Evolutionary conservation across 768 basidiomycete genomes (phyloP).

Genomic region (Pleurotus tuber-regium): DNA sequence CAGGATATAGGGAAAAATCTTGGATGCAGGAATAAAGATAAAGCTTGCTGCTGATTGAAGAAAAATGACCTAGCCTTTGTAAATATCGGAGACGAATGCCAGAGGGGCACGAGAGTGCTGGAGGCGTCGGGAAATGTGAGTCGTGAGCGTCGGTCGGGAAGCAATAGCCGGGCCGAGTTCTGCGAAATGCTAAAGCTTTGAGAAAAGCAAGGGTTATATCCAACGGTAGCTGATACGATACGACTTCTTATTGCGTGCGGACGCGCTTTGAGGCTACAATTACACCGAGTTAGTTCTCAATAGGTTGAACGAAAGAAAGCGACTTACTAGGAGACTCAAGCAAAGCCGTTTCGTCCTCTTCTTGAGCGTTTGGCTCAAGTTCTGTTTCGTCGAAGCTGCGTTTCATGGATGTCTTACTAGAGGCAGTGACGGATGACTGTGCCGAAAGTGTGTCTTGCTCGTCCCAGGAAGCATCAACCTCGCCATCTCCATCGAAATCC

Average conservation of each 20-base stretch:
- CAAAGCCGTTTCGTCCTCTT: conserved; percentile 24
- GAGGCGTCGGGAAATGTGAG: too few relatives aligned
- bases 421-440: conserved; percentile 54
- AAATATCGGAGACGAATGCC: conserved; percentile 4
- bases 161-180: too few relatives aligned
- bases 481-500: conserved; percentile 44
- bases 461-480: conserved; percentile 42
- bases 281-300: background rate
- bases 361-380: conserved; percentile 31
- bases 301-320: background rate
- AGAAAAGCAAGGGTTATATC: background rate
- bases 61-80: conserved; percentile 17
- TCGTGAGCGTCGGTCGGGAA: too few relatives aligned
- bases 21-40: background rate
- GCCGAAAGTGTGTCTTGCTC: conserved; percentile 47
- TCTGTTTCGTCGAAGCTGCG: conserved; percentile 43
- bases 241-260: conserved; percentile 10
- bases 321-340: conserved; percentile 44
- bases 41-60: background rate
- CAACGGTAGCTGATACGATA: background rate
- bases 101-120: background rate
- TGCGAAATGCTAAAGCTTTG: background rate
- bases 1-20: background rate
- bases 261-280: conserved; percentile 35
- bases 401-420: conserved; percentile 51